Percentiles rank a stretch among this genome's conserved stretches.
These are phyloP conservation scores for Pleurotus cornucopiae DNA, from an alignment of 768 basidiomycete genomes.

Conservation along the genomic window DNA sequence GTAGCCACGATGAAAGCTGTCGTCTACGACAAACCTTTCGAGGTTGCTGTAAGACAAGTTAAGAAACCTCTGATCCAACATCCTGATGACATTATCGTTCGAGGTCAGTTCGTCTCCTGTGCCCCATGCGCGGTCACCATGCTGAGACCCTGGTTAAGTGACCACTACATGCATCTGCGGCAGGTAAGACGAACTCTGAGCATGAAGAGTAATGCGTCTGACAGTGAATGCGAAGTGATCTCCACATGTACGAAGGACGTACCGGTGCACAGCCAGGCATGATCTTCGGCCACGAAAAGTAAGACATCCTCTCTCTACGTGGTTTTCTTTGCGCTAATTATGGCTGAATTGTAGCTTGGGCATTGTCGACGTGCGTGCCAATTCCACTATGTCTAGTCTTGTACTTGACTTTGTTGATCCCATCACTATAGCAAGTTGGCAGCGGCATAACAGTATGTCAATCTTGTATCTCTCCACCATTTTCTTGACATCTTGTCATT, in stretches of 20 bases:
- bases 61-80: conserved; percentile 42
- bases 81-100: conserved; percentile 51
- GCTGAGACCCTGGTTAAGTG: conserved; percentile 22
- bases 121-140: neutral
- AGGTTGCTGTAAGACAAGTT: conserved; percentile 41
- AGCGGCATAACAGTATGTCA: conserved; percentile 34
- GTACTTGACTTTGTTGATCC: too few species aligned
- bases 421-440: conserved; percentile 33
- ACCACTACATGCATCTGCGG: conserved; percentile 51
- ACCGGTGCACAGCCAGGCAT: conserved; percentile 45
- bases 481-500: neutral
- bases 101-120: conserved; percentile 22
- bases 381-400: too few species aligned
- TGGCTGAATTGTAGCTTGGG: conserved; percentile 33
- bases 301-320: neutral
- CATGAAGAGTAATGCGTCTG: too few species aligned
- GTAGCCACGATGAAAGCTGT: conserved; percentile 43
- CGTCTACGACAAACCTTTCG: conserved; percentile 48
- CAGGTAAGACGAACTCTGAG: conserved; percentile 23
- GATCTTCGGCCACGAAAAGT: conserved; percentile 55
- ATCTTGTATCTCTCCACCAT: neutral
- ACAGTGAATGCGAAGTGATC: conserved; percentile 27
- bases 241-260: conserved; percentile 57
- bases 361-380: conserved; percentile 36
- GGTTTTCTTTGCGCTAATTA: neutral